A percentile compares a stretch with the other conserved stretches of the same genome.
Conservation (phyloP, 2,329 filamentous ascomycete genomes). For the Remersonia thermophila region DNA sequence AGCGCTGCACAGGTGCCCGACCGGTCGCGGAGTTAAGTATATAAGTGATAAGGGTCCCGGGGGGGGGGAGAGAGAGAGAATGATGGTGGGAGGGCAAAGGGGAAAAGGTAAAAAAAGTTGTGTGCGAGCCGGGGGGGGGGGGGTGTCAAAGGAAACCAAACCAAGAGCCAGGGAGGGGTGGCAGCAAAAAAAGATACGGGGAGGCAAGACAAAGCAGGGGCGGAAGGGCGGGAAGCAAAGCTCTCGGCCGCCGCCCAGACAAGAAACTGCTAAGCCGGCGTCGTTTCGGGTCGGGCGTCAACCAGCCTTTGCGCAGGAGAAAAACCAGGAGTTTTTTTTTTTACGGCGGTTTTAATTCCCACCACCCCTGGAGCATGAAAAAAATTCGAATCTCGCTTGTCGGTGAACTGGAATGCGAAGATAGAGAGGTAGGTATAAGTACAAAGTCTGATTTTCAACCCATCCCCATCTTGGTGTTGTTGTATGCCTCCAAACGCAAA, state of each 20-base stretch:
- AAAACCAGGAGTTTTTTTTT: too few species aligned
- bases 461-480: too few species aligned
- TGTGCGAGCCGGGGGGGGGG: constrained; percentile 4
- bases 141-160: neutral
- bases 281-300: constrained; percentile 16
- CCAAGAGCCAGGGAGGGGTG: constrained; percentile 7
- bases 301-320: too few species aligned
- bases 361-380: constrained; percentile 10
- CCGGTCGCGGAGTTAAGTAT: constrained; percentile 15
- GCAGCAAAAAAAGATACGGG: constrained; percentile 2
- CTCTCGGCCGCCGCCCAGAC: constrained; percentile 8
- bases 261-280: constrained; percentile 6
- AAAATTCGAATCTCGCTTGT: constrained; percentile 13
- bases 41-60: constrained; percentile 14
- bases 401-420: constrained; percentile 1
- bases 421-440: constrained; percentile 1
- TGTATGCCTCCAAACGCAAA: too few species aligned
- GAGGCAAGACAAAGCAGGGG: constrained; percentile 3
- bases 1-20: constrained; percentile 24
- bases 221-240: constrained; percentile 8
- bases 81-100: neutral
- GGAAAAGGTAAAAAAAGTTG: constrained; percentile 9
- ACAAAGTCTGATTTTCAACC: too few species aligned
- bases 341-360: neutral
- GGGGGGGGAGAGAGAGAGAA: neutral